These are phyloP conservation scores for Colletotrichum cordylinicola DNA, from an alignment of 2,329 filamentous ascomycete species.

Conservation along the genomic window DNA sequence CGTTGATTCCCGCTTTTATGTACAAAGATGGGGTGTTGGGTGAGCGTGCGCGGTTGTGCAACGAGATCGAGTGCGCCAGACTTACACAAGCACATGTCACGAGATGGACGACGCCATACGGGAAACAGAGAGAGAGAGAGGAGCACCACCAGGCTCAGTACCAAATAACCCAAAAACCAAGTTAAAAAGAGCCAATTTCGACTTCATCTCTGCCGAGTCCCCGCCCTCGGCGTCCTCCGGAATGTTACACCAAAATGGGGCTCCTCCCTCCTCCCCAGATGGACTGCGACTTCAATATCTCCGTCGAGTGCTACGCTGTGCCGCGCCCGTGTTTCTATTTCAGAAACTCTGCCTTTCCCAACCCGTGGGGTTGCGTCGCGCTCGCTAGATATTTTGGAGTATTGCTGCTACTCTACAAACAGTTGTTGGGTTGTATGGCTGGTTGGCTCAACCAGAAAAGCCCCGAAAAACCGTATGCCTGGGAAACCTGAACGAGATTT, in stretches of 20 bases:
- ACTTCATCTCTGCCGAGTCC: background rate
- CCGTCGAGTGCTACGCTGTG: background rate
- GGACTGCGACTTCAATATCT: background rate
- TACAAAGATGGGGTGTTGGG: background rate
- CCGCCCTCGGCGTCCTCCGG: background rate
- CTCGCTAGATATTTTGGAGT: background rate
- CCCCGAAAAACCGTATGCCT: background rate
- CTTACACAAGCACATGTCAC: background rate
- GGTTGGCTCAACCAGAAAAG: background rate
- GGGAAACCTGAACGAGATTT: background rate
- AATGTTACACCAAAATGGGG: background rate
- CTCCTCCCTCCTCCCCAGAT: background rate
- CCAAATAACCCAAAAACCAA: background rate
- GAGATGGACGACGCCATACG: background rate
- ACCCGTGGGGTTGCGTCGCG: background rate
- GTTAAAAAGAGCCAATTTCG: constrained; percentile 7
- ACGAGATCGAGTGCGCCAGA: background rate
- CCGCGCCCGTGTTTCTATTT: background rate
- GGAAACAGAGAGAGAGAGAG: background rate
- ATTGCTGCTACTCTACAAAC: background rate
- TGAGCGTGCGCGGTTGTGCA: background rate
- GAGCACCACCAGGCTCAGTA: background rate
- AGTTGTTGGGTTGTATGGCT: too few relatives aligned
- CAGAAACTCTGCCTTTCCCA: background rate
- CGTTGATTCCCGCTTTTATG: background rate